These are phyloP conservation scores for Gentiana macrophylla DNA, from an alignment of 257 asterid genomes.

Conservation along the genomic window DNA sequence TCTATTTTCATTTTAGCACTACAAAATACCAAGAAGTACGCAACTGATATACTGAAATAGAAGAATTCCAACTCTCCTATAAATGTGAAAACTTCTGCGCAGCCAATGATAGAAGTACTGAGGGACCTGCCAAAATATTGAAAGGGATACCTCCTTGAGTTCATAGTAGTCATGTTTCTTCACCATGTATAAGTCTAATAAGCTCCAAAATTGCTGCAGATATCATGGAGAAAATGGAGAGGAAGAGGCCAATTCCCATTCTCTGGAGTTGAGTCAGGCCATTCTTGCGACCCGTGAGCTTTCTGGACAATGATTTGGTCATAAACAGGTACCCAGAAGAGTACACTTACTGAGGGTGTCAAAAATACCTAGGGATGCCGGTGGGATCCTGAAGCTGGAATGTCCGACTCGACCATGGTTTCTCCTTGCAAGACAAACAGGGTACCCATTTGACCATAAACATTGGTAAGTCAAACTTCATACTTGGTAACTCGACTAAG, in stretches of 20 bases:
- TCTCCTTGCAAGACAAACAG: not conserved
- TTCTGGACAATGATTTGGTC: not conserved
- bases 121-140: not conserved
- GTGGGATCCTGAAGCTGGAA: not conserved
- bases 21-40: too few relatives aligned
- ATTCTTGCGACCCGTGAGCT: not conserved
- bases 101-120: not conserved
- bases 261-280: not conserved
- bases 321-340: not conserved
- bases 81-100: not conserved
- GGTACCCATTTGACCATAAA: not conserved
- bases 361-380: not conserved
- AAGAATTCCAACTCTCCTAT: not conserved
- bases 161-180: not conserved
- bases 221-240: not conserved
- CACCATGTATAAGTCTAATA: not conserved
- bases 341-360: not conserved
- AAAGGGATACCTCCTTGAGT: not conserved
- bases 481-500: constrained; percentile 27
- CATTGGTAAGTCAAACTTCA: not conserved
- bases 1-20: too few relatives aligned
- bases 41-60: not conserved
- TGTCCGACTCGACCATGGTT: not conserved
- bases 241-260: not conserved
- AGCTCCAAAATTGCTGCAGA: not conserved